Evolutionary conservation across 257 asterid species (phyloP).

Genomic region (Fraxinus cuspidata): DNA sequence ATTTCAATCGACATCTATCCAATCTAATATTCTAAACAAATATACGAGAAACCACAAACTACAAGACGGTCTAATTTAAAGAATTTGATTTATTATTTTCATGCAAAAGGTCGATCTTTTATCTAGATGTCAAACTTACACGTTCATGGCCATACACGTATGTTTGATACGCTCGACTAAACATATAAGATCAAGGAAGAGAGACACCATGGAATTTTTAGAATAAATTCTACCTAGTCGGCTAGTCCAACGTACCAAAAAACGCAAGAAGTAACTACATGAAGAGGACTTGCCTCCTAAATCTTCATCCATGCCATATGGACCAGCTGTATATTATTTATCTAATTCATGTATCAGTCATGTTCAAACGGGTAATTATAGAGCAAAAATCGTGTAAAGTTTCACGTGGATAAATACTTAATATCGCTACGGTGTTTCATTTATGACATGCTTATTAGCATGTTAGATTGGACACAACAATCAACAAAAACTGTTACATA

Average conservation of each 20-base stretch:
- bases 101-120: too few relatives aligned
- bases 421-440: not conserved
- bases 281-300: conserved; percentile 39
- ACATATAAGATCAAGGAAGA: not conserved
- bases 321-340: not conserved
- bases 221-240: not conserved
- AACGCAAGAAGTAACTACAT: conserved; percentile 14
- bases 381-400: too few relatives aligned
- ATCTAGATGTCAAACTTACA: too few relatives aligned
- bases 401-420: too few relatives aligned
- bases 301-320: conserved; percentile 28
- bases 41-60: not conserved
- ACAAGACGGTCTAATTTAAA: not conserved
- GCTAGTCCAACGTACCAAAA: not conserved
- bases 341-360: too few relatives aligned
- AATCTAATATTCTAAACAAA: not conserved
- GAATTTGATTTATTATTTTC: too few relatives aligned
- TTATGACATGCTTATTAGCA: too few relatives aligned
- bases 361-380: too few relatives aligned
- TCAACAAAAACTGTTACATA: too few relatives aligned
- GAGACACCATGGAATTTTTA: not conserved
- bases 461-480: too few relatives aligned
- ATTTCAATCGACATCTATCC: not conserved
- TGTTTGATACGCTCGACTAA: not conserved
- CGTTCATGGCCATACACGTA: not conserved